Conservation (phyloP, 805 yeast genomes). For the Ogataea glucozyma region DNA sequence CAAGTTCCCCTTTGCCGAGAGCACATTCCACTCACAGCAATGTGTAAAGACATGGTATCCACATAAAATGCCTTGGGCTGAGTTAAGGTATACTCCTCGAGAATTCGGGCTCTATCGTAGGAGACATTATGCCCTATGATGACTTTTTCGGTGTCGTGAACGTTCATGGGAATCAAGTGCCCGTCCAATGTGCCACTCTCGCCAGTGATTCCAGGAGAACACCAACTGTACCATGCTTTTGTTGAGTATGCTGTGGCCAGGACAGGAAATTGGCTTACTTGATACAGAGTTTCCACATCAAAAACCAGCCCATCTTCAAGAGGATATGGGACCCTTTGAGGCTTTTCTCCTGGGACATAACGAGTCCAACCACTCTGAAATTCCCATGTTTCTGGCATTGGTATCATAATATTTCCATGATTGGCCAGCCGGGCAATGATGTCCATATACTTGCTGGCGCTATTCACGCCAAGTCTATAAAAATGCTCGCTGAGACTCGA, state of each 20-base stretch:
- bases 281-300: conserved; percentile 87
- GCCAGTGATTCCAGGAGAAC: conserved; percentile 76
- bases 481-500: conserved; percentile 81
- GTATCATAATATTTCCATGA: conserved; percentile 37
- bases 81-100: conserved; percentile 75
- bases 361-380: conserved; percentile 78
- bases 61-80: conserved; percentile 74
- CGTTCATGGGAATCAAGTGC: conserved; percentile 78
- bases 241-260: conserved; percentile 78
- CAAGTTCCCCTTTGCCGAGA: conserved; percentile 85
- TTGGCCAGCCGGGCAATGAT: conserved; percentile 48
- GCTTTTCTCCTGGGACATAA: conserved; percentile 56
- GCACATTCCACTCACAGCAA: conserved; percentile 89
- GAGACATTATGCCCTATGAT: conserved; percentile 90
- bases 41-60: conserved; percentile 92
- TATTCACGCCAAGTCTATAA: conserved; percentile 59
- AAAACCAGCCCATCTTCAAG: conserved; percentile 72
- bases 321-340: conserved; percentile 66
- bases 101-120: conserved; percentile 83
- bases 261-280: conserved; percentile 69
- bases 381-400: conserved; percentile 53
- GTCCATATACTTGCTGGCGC: conserved; percentile 59
- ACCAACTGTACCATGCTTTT: conserved; percentile 93
- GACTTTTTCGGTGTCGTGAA: conserved; percentile 49
- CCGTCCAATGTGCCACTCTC: conserved; percentile 46